Evolutionary conservation across 2,329 filamentous ascomycete genomes (phyloP).

Genomic region (Ascochyta clinopodiicola): DNA sequence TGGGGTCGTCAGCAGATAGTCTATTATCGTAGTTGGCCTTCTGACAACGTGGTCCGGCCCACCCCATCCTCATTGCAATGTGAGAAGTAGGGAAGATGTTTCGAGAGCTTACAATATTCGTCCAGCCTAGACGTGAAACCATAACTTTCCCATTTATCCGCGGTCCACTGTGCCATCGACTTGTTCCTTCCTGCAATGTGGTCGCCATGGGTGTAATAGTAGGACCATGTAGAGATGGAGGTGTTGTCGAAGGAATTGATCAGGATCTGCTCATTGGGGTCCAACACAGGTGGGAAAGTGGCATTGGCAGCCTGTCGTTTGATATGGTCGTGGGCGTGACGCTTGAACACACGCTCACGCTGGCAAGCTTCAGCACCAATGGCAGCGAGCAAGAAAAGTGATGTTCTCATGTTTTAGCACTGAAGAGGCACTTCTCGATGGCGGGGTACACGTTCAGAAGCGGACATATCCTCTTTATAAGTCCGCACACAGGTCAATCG

Average conservation of each 20-base stretch:
- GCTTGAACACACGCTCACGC: constrained; percentile 37
- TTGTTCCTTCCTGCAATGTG: constrained; percentile 45
- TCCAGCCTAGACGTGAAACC: constrained; percentile 47
- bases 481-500: background rate
- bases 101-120: constrained; percentile 40
- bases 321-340: constrained; percentile 29
- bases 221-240: constrained; percentile 48
- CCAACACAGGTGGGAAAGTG: constrained; percentile 43
- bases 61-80: background rate
- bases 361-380: constrained; percentile 45
- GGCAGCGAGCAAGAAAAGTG: constrained; percentile 33
- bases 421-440: constrained; percentile 5
- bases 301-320: constrained; percentile 36
- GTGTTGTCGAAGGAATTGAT: constrained; percentile 51
- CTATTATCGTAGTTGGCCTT: background rate
- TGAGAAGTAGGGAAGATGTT: background rate
- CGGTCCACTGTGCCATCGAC: constrained; percentile 51
- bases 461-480: background rate
- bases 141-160: constrained; percentile 45
- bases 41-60: background rate
- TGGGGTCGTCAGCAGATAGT: constrained; percentile 13
- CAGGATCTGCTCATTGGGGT: constrained; percentile 48
- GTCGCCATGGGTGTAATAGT: constrained; percentile 49
- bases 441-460: constrained; percentile 3
- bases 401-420: constrained; percentile 35